A percentile compares a stretch with the other conserved stretches of the same genome.
These are phyloP conservation scores for Solanum bukasovii DNA, from an alignment of 257 asterid genomes.

Conservation along the genomic window DNA sequence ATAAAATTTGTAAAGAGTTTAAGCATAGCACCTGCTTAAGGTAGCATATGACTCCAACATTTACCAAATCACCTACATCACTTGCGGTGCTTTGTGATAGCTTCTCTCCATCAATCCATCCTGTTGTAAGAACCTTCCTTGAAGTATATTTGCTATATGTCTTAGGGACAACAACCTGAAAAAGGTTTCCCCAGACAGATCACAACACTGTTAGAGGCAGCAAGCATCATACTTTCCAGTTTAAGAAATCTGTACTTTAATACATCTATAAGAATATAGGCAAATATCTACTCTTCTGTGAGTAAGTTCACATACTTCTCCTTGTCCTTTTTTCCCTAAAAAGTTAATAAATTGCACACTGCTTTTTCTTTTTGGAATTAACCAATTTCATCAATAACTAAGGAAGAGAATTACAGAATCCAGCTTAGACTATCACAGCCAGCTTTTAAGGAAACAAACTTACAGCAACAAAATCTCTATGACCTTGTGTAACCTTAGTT, in stretches of 20 bases:
- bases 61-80: conserved; percentile 95
- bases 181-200: not conserved
- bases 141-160: conserved; percentile 81
- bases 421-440: not conserved
- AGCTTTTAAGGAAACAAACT: not conserved
- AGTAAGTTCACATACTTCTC: not conserved
- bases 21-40: conserved; percentile 76
- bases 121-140: conserved; percentile 89
- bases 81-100: conserved; percentile 97
- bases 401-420: not conserved
- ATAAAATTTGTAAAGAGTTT: not conserved
- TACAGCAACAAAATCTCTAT: not conserved
- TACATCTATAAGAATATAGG: not conserved
- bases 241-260: not conserved
- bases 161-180: conserved; percentile 92
- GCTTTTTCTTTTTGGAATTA: not conserved
- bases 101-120: conserved; percentile 96
- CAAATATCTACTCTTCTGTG: not conserved
- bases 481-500: not conserved
- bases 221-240: not conserved
- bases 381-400: not conserved
- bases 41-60: conserved; percentile 99
- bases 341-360: not conserved
- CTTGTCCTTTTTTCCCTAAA: not conserved
- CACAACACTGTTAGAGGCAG: not conserved